Evolutionary conservation across 2,329 filamentous ascomycete species (phyloP), one percentile per base, ranked within the genome.

Genomic region (Tolypocladium sp.): DNA sequence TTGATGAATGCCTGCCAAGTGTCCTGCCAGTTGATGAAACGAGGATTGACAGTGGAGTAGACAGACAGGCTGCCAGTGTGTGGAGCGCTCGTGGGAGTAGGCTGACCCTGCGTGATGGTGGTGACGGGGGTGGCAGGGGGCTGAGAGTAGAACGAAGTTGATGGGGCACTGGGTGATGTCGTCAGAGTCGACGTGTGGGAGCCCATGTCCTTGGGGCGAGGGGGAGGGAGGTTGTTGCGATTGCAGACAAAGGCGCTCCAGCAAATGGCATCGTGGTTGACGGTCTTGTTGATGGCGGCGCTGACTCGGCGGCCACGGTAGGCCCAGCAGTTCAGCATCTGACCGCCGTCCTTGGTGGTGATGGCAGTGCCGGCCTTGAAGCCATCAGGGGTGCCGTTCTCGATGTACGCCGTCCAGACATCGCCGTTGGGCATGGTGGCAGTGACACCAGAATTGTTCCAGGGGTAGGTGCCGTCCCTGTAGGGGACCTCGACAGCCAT

Each of bases 171-270:
- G 25, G 71, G 65, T 15, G 66, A 65, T 12, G 71, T 71, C 38
- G 69, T 68, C 56, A 70, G 54, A 6, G 72, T 68, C n/a, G 72
- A 74, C 17, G 71, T 71, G 17, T 68, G 70, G 52, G 70, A 68
- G 7, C 66, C 68, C 71, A 74, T 73, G 55, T 73, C 72, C 10
- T 66, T 67, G 44, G 73, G 72, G 6, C 69, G 69, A 59, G 69
- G 59, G 40, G 73, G 73, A 10, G 73, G 63, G 6, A 65, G 59
- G 22, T 69, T 65, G 27, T 74, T 69, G 17, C 70, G 67, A 56
- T 76, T 76, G 66, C 74, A 77, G 60, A 77, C 71, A 63, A 77
- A 77, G 4, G 74, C 74, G 44, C 73, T 73, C 66, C 73, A 69
- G 62, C 74, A 77, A 57, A 74, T 67, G 10, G 73, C 70, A 54